Evolutionary conservation across 805 yeast genomes (phyloP).

Genomic region (Lipomyces sp.): DNA sequence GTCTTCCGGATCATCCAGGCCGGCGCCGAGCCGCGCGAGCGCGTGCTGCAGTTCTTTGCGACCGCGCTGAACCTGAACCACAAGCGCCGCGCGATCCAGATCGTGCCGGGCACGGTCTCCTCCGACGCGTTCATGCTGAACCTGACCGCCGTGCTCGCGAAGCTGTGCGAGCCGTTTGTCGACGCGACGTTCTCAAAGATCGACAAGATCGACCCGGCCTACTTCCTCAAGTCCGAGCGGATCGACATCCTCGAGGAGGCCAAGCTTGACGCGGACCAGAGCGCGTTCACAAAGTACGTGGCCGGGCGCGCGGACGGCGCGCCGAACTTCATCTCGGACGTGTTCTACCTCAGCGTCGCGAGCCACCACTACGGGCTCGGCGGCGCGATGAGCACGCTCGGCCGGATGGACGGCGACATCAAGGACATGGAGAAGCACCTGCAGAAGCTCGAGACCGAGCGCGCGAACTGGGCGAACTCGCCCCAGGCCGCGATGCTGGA

Average conservation of each 20-base stretch:
- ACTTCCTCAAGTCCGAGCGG: slow-evolving; percentile 53
- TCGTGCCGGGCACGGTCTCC: slow-evolving; percentile 61
- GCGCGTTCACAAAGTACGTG: slow-evolving; percentile 62
- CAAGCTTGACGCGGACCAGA: slow-evolving; percentile 69
- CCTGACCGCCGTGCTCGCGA: slow-evolving; percentile 61
- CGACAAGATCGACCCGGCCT: slow-evolving; percentile 72
- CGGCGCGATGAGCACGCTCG: slow-evolving; percentile 61
- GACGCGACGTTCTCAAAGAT: slow-evolving; percentile 56
- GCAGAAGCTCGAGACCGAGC: slow-evolving; percentile 45
- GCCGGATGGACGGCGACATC: slow-evolving; percentile 50
- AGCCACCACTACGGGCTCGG: slow-evolving; percentile 87
- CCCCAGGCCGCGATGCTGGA: slow-evolving; percentile 32
- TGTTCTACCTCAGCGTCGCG: slow-evolving; percentile 75
- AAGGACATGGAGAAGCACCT: slow-evolving; percentile 51
- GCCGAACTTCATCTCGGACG: slow-evolving; percentile 84
- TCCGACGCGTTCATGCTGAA: slow-evolving; percentile 82
- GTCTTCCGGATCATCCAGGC: slow-evolving; percentile 74
- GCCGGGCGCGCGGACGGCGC: slow-evolving; percentile 40
- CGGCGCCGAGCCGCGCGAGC: slow-evolving; percentile 59
- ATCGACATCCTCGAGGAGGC: slow-evolving; percentile 78
- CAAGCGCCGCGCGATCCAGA: slow-evolving; percentile 80
- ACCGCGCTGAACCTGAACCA: slow-evolving; percentile 77
- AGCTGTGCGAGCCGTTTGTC: slow-evolving; percentile 79
- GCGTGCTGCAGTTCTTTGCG: slow-evolving; percentile 65
- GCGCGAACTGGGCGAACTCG: slow-evolving; percentile 34